These are phyloP conservation scores for Picocystis sp. DNA, from an alignment of 163 green algal species.

Conservation along the genomic window DNA sequence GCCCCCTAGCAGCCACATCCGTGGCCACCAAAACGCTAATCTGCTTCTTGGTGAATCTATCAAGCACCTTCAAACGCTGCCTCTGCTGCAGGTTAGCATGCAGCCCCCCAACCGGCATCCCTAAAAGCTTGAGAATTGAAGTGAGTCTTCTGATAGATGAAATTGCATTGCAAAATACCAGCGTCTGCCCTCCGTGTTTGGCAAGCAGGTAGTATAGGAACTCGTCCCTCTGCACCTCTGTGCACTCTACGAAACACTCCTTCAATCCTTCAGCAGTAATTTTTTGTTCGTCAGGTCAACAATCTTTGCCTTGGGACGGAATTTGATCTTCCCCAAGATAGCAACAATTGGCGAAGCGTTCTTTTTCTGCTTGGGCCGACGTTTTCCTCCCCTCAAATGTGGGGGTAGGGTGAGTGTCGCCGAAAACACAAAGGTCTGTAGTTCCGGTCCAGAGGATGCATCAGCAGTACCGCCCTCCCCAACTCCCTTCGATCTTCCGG, in stretches of 20 bases:
- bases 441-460: not conserved
- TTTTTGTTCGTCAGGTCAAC: conserved; percentile 44
- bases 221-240: conserved; percentile 61
- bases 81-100: conserved; percentile 83
- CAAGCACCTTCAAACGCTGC: conserved; percentile 64
- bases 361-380: not conserved
- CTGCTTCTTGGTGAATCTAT: conserved; percentile 57
- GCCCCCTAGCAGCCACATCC: conserved; percentile 83
- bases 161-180: conserved; percentile 91
- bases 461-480: not conserved
- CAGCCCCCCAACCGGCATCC: conserved; percentile 42
- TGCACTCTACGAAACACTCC: conserved; percentile 7
- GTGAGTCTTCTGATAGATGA: conserved; percentile 53
- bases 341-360: not conserved
- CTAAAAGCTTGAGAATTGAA: conserved; percentile 63
- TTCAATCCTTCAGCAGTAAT: not conserved
- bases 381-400: conserved; percentile 3
- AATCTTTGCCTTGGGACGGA: conserved; percentile 44
- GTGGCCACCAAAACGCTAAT: conserved; percentile 73
- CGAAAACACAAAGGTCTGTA: conserved; percentile 93
- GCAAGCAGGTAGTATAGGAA: conserved; percentile 71
- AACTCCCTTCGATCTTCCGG: not conserved
- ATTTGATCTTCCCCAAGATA: conserved; percentile 25
- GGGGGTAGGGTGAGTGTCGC: conserved; percentile 83
- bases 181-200: conserved; percentile 36